Evolutionary conservation across 2,329 filamentous ascomycete genomes (phyloP), one percentile per base, ranked within the genome.

Genomic region (Pseudogymnoascus sp.): DNA sequence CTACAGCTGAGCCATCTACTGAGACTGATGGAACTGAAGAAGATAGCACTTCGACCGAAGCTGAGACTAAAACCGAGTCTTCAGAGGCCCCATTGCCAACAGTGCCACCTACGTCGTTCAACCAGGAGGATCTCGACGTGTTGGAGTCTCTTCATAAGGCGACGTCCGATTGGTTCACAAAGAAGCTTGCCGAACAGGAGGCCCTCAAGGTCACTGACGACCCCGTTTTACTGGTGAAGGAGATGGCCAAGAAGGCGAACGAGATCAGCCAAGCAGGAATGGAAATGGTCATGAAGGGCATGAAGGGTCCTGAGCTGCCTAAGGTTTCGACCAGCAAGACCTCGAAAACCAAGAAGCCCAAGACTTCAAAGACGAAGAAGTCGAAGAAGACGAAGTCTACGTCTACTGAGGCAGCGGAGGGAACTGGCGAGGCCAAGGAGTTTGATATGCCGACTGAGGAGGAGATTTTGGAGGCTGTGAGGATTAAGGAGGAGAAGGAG

Each of bases 141-240:
- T 79, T 95, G 23, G 82, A 86, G 61, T 80, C 83, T 10, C 77
- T 86, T 16, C 84, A 87, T 71, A 82, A 85, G 29, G 81, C 83
- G 12, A 84, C 87, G 16, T 77, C 81, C 14, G 79, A 82, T 18
- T 99, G 93, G 93, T 80, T 99, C 18, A 83, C 86, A 34, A 83
- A 88, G 67, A 88, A 89, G 72, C 77, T 90, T 59, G 78, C 81
- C 2, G 82, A 83, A 69, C 93, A 97, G 75, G 83, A 86, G 31
- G 86, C 85, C 68, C 83, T 96, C 2, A 78, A 81, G 14, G 77
- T 80, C 1, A 86, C 86, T 1, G 90, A 91, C 8, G 86, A 97
- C 68, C 90, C 91, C 0, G 86, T 87, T 5, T 80, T 96, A 7
- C 81, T 88, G 0, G 78, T 86, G 68, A 86, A 87, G 71, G 93